Evolutionary conservation across 768 basidiomycete genomes (phyloP), one percentile per base, ranked within the genome.

Genomic region (Tricholoma furcatifolium): DNA sequence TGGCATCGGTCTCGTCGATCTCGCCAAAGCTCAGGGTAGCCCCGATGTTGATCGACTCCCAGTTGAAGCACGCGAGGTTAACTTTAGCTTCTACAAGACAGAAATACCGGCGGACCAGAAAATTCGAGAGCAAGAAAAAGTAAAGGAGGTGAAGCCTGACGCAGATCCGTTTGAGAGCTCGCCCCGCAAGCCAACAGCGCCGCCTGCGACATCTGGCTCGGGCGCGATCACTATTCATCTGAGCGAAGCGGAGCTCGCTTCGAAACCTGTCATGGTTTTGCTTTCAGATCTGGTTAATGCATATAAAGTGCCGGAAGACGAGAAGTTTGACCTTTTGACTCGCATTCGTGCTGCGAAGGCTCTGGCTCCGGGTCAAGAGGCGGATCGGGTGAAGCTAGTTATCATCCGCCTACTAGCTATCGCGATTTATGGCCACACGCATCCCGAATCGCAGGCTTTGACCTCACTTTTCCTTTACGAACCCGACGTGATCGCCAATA

Each of bases 401-500:
- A 74, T 83, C 54, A 79, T 91, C 40, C 84, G 95, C 53, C 80
- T 98, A 20, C 74, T 97, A 39, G 86, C 96, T 9, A 87, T 96
- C 52, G 90, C 93, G 20, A 90, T 95, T 42, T 98, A 92, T 63
- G 90, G 90, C 27, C 92, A 93, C 67, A 92, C 91, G 47, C 85
- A 92, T 64, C 66, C 76, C 40, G 95, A 98, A 69, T 76, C 78
- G 35, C 83, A 87, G 65, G 89, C 91, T 1, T 80, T 85, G 36
- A 83, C 88, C 4, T 82, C 87, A 7, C 77, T 98, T 39, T 96
- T 98, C 74, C 78, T 98, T 10, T 95, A 93, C 63, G 95, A 98
- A 67, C 96, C 96, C 6, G 95, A 97, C 62, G 77, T 98, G 47
- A 85, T 97, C 60, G 74, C 80, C 1, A 91, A 95, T 62, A 77